These are phyloP conservation scores for Castanea crenata DNA, from an alignment of 306 rosid species.

Conservation along the genomic window DNA sequence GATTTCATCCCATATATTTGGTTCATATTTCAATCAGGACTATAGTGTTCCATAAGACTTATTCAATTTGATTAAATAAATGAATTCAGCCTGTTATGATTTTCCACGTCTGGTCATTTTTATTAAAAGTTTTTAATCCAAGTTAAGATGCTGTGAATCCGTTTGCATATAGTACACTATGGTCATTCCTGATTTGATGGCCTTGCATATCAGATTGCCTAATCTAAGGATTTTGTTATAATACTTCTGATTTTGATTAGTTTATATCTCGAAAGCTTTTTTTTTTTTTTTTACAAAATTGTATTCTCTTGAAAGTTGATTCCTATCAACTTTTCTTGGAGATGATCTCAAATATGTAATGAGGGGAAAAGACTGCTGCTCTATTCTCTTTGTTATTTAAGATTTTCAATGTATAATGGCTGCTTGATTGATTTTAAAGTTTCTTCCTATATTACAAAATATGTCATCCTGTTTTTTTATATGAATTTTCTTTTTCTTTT, in stretches of 20 bases:
- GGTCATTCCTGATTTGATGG: not conserved
- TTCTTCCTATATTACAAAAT: not conserved
- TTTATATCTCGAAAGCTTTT: not conserved
- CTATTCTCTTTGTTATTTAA: not conserved
- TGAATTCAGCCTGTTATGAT: not conserved
- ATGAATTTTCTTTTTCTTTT: no score
- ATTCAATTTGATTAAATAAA: not conserved
- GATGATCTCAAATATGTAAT: no score
- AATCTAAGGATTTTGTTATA: not conserved
- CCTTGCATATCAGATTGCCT: not conserved
- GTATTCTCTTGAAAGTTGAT: no score
- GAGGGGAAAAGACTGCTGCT: not conserved
- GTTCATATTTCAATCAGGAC: conserved; percentile 7
- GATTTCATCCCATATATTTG: not conserved
- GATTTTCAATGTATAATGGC: not conserved
- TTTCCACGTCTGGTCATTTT: not conserved
- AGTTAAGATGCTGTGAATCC: not conserved
- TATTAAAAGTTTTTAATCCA: not conserved
- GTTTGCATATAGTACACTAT: not conserved
- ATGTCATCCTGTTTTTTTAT: not conserved
- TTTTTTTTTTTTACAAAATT: no score
- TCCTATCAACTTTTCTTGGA: no score
- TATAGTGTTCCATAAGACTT: not conserved
- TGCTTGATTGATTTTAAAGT: not conserved
- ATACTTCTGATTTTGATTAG: not conserved